phyloP scores from a whole-genome alignment of 1,284 basidiomycete genomes.

The Grifola frondosa region DNA sequence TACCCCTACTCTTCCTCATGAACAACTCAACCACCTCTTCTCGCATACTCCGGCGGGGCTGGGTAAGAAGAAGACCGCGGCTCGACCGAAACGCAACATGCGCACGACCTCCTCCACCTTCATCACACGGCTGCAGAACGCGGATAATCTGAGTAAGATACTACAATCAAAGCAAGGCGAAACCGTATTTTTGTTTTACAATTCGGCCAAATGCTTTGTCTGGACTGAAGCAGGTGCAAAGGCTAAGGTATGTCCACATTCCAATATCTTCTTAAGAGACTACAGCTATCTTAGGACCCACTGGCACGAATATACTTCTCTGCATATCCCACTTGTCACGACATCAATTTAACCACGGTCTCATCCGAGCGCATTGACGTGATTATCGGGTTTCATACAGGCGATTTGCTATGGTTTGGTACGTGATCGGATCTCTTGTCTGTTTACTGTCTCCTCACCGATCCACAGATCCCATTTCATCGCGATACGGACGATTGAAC shows the following conservation, averaged over 20 bases:
- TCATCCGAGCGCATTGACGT: constrained; percentile 82
- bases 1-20: constrained; percentile 36
- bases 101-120: constrained; percentile 88
- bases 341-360: constrained; percentile 79
- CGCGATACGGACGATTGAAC: constrained; percentile 87
- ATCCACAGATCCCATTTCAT: constrained; percentile 74
- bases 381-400: constrained; percentile 89
- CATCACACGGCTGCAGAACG: constrained; percentile 79
- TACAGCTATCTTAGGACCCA: constrained; percentile 61
- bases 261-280: constrained; percentile 1
- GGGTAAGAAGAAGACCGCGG: constrained; percentile 62
- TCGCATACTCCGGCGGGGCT: constrained; percentile 39
- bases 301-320: constrained; percentile 85
- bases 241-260: constrained; percentile 59
- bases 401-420: constrained; percentile 94
- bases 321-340: constrained; percentile 86
- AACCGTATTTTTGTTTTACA: constrained; percentile 81
- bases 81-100: constrained; percentile 85
- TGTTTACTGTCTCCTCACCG: constrained; percentile 6
- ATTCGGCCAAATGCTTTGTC: constrained; percentile 73
- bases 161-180: constrained; percentile 83
- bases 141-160: constrained; percentile 73
- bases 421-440: constrained; percentile 19
- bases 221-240: constrained; percentile 83
- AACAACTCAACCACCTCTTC: constrained; percentile 41